Percentiles rank a stretch among this genome's conserved stretches.
Conservation (phyloP, 805 yeast genomes). For the Kodamaea neixiangensis region DNA sequence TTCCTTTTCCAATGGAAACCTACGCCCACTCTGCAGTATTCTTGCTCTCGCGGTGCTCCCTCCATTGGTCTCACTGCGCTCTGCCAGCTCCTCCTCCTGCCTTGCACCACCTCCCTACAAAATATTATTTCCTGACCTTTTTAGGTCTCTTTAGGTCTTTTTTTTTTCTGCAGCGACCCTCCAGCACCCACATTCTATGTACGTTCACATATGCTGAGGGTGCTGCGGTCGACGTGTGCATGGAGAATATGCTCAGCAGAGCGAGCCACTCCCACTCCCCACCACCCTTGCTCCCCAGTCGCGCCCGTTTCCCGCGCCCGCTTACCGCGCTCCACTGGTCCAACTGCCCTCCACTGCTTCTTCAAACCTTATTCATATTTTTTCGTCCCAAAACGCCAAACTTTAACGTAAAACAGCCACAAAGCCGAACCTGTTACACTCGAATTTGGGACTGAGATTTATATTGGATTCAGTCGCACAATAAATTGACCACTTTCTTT, state of each 20-base stretch:
- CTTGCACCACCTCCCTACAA: background rate
- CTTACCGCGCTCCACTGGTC: background rate
- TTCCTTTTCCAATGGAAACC: too few species aligned
- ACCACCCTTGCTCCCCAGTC: background rate
- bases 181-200: too few species aligned
- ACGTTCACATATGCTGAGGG: too few species aligned
- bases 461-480: conserved; percentile 3
- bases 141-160: background rate
- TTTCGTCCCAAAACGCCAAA: conserved; percentile 1
- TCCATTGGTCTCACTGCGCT: too few species aligned
- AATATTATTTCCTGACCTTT: background rate
- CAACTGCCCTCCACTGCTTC: too few species aligned
- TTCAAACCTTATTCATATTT: background rate
- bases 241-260: too few species aligned
- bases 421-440: background rate
- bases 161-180: background rate
- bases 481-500: background rate
- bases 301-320: background rate
- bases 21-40: too few species aligned
- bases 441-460: background rate
- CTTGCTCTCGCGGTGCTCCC: too few species aligned
- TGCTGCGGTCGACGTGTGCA: too few species aligned
- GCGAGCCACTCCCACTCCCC: background rate
- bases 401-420: background rate
- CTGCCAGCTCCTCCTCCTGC: background rate